Evolutionary conservation across 75 land plant species (phyloP), one percentile per base, ranked within the genome.

Genomic region (Picea glauca): DNA sequence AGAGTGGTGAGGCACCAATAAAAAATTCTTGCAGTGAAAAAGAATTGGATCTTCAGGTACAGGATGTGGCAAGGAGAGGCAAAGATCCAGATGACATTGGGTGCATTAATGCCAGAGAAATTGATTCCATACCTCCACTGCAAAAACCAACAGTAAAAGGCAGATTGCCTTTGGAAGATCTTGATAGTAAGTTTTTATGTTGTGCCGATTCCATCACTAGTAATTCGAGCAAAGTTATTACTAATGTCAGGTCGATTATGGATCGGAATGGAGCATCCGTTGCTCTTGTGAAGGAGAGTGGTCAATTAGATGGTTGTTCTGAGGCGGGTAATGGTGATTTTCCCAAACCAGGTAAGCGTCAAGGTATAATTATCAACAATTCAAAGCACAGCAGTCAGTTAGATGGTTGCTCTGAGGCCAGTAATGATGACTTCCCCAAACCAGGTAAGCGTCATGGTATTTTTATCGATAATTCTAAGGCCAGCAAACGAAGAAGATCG

Each of bases 391-490:
- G 86, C 80, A 93, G 91, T 65, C 81, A 80, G 26, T 76, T 76
- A 73, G 88, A 77, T 38, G 58, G 26, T 35, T 81, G 80, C 50
- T 74, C 77, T 33, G 63, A 60, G 23, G 83, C 77, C 31, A 58
- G 50, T 60, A 86, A 81, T 66, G 80, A 72, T 59, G 18, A 59
- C 57, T 63, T 13, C n/a, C 2, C 61, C 17, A 91, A 84, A 77
- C 56, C 89, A 40, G 87, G 89, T 83, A 88, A 94, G 79, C 90
- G 89, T 68, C 86, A 81, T 50, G 95, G 90, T 31, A 80, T 72
- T 80, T 87, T 77, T 65, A 86, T 86, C 38, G 88, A 85, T 56
- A 95, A 93, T 82, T 95, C 93, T 17, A 92, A 95, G 73, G 95
- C 96, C 31, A 83, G 85, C 80, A 96, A 93, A 74, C 83, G 84